phyloP scores from a whole-genome alignment of 1,284 basidiomycete species.

The Xerocomus subilludens region DNA sequence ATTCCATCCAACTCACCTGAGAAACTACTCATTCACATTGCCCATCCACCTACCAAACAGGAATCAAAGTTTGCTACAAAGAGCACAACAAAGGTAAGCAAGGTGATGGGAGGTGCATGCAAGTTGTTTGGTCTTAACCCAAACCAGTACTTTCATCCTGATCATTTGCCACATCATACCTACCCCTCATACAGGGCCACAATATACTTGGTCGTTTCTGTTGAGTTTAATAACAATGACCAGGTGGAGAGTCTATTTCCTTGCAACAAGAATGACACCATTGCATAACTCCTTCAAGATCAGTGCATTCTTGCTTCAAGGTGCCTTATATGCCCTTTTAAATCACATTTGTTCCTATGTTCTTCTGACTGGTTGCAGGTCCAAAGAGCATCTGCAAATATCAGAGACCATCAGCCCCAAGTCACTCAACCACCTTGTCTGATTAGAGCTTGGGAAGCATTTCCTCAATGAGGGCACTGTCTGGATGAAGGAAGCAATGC shows the following conservation, averaged over 20 bases:
- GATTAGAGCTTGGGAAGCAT: conserved; percentile 51
- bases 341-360: neutral
- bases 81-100: conserved; percentile 57
- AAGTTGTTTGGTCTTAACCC: conserved; percentile 57
- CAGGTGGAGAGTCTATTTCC: conserved; percentile 41
- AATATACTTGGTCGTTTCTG: conserved; percentile 44
- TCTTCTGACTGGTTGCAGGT: conserved; percentile 40
- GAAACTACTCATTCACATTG: conserved; percentile 52
- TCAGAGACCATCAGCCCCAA: conserved; percentile 43
- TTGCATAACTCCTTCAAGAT: conserved; percentile 36
- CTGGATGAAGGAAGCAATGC: conserved; percentile 43
- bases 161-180: neutral
- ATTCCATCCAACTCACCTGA: conserved; percentile 24
- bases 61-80: conserved; percentile 60
- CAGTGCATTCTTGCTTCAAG: conserved; percentile 34
- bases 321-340: conserved; percentile 37
- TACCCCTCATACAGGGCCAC: conserved; percentile 38
- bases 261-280: conserved; percentile 49
- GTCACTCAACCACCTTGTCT: conserved; percentile 50
- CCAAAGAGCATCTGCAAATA: conserved; percentile 48
- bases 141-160: conserved; percentile 43
- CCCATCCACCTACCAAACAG: conserved; percentile 48
- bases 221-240: conserved; percentile 41
- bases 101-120: conserved; percentile 59
- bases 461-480: conserved; percentile 44